Evolutionary conservation across 1,284 basidiomycete genomes (phyloP), one percentile per base, ranked within the genome.

Genomic region (Sphaerobolus stellatus): DNA sequence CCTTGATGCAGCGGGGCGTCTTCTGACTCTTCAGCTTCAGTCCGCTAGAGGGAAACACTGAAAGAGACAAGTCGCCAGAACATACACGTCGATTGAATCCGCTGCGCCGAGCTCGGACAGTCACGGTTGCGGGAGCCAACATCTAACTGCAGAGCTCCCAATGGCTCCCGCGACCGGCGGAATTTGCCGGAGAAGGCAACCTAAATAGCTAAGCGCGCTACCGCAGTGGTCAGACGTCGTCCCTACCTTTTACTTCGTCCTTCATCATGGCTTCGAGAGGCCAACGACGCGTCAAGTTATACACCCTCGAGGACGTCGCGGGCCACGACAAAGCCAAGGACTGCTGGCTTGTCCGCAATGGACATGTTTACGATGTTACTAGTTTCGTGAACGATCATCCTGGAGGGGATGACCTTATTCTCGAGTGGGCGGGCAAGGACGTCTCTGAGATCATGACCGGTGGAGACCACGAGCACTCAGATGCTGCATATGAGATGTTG

Each of bases 401-500:
- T 1, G 91, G 91, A 58, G 91, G 91, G 9, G 92, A 94, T 69
- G 92, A 93, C 64, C 71, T 89, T 60, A 82, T 94, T 62, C 76
- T 94, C 54, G 75, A 84, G 49, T 82, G 88, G 69, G 94, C 91
- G 2, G 94, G 94, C 31, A 83, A 86, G 71, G 93, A 98, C 67
- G 80, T 98, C 52, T 88, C 80, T 31, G 75, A 73, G 18, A 76
- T 86, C 58, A 98, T 99, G 96, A 81, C 81, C 64, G 88, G 97
- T 71, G 67, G 77, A n/a, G 86, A 91, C 65, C 97, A 99, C 71
- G 86, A 88, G n/a, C 97, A 99, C 71, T 95, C 93, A 2, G 86
- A 92, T 25, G 83, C 88, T 4, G 97, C 96, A 0, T 99, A 92
- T 68, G 88, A 90, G 43, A 91, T 99, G 84, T 70, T 99, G 65